phyloP scores from a whole-genome alignment of 1,284 basidiomycete species.

The Gomphus bonarii region DNA sequence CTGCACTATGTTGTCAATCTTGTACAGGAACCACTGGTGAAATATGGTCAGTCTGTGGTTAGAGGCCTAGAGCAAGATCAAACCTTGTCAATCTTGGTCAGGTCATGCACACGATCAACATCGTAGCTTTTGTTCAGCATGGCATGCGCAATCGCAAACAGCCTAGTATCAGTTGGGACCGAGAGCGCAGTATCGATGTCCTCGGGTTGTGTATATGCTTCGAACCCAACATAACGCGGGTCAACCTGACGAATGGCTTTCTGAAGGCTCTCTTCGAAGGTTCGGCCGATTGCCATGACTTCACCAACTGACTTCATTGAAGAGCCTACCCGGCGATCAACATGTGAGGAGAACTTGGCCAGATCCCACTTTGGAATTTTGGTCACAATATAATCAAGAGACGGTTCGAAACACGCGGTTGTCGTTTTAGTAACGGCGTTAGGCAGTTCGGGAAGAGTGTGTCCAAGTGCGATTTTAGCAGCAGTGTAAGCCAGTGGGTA shows the following conservation, averaged over 20 bases:
- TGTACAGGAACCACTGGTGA: conserved; percentile 92
- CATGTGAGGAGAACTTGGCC: conserved; percentile 91
- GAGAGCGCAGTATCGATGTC: conserved; percentile 75
- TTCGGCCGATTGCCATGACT: conserved; percentile 99
- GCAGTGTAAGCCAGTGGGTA: conserved; percentile 99
- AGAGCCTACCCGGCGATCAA: conserved; percentile 92
- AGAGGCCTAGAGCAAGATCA: conserved; percentile 9
- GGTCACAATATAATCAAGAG: conserved; percentile 98
- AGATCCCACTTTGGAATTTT: conserved; percentile 99
- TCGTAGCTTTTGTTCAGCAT: conserved; percentile 92
- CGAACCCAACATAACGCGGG: conserved; percentile 68
- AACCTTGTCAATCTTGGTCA: conserved; percentile 97
- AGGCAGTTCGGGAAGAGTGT: conserved; percentile 95
- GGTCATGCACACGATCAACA: conserved; percentile 82
- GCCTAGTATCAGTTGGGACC: conserved; percentile 80
- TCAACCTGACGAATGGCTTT: conserved; percentile 98
- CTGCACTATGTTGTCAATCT: conserved; percentile 94
- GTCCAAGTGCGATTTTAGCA: conserved; percentile 97
- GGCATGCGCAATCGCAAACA: conserved; percentile 96
- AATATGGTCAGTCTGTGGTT: neutral
- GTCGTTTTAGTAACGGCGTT: conserved; percentile 99
- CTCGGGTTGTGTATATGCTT: conserved; percentile 73
- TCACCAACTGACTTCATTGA: conserved; percentile 99
- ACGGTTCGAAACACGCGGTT: conserved; percentile 99
- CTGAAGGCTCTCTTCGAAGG: conserved; percentile 97